Evolutionary conservation across 1,139 yeast genomes (phyloP).

Genomic region (Kodamaea plutei): DNA sequence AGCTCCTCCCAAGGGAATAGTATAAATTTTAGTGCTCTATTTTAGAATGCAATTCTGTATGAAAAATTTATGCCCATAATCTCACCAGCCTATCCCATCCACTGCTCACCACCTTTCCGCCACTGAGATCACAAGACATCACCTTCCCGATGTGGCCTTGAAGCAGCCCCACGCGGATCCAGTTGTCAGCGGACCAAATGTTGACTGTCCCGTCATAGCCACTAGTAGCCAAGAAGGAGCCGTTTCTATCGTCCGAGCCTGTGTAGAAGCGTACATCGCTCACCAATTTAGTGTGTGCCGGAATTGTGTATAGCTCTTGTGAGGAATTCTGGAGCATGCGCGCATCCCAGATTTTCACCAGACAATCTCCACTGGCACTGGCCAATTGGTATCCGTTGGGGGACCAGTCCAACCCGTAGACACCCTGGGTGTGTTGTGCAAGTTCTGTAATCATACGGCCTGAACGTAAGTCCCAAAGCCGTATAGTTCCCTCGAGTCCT

Average conservation of each 20-base stretch:
- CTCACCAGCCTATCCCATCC: constrained; percentile 86
- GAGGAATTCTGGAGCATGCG: constrained; percentile 37
- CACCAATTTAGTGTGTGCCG: constrained; percentile 74
- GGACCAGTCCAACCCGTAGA: constrained; percentile 72
- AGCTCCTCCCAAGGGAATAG: too few relatives aligned
- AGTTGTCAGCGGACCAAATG: constrained; percentile 69
- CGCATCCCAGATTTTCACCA: constrained; percentile 83
- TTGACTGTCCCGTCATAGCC: constrained; percentile 70
- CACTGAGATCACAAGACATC: constrained; percentile 61
- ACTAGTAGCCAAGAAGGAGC: constrained; percentile 53
- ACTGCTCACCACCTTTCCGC: constrained; percentile 50
- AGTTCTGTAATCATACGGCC: constrained; percentile 63
- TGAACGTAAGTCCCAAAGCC: constrained; percentile 83
- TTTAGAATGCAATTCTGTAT: too few relatives aligned
- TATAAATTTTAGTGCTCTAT: too few relatives aligned
- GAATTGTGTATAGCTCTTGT: constrained; percentile 47
- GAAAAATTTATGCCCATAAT: too few relatives aligned
- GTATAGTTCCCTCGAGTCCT: constrained; percentile 71
- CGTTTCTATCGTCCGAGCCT: constrained; percentile 21
- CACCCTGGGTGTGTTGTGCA: constrained; percentile 67
- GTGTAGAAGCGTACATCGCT: constrained; percentile 60
- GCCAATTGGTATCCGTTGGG: constrained; percentile 73
- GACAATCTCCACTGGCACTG: constrained; percentile 82
- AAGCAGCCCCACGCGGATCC: constrained; percentile 56
- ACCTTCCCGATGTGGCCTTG: constrained; percentile 68